A percentile compares a stretch with the other conserved stretches of the same genome.
These are phyloP conservation scores for Zymoseptoria brevis DNA, from an alignment of 2,329 filamentous ascomycete genomes.

Conservation along the genomic window DNA sequence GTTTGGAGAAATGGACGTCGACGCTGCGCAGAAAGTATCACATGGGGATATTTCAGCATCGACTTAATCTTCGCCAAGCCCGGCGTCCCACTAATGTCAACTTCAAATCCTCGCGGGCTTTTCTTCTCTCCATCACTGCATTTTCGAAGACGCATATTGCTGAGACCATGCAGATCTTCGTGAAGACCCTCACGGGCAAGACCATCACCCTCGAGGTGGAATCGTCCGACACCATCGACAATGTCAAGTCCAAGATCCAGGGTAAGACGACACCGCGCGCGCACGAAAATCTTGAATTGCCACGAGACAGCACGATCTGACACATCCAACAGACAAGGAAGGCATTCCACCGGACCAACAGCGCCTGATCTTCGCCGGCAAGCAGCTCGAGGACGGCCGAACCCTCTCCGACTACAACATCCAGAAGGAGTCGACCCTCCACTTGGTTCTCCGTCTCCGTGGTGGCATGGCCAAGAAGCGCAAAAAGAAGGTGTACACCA, in stretches of 20 bases:
- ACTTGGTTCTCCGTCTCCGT: constrained; percentile 95
- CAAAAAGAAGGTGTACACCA: constrained; percentile 99
- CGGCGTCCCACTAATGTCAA: background rate
- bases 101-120: background rate
- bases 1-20: too few species aligned
- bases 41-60: background rate
- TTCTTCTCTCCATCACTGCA: constrained; percentile 1
- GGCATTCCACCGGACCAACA: constrained; percentile 98
- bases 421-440: constrained; percentile 99
- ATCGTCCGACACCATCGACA: constrained; percentile 99
- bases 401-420: constrained; percentile 99
- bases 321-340: constrained; percentile 75
- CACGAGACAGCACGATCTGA: constrained; percentile 3
- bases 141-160: constrained; percentile 6
- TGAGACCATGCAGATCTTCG: constrained; percentile 18
- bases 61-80: background rate
- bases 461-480: constrained; percentile 96
- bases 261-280: constrained; percentile 38
- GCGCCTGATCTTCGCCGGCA: constrained; percentile 98
- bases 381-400: constrained; percentile 99
- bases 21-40: too few species aligned
- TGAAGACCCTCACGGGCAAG: constrained; percentile 97
- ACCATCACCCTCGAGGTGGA: constrained; percentile 99
- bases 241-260: constrained; percentile 97
- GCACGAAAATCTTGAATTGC: background rate